These are phyloP conservation scores for Phaeomoniella chlamydospora DNA, from an alignment of 2,329 filamentous ascomycete genomes.

Conservation along the genomic window DNA sequence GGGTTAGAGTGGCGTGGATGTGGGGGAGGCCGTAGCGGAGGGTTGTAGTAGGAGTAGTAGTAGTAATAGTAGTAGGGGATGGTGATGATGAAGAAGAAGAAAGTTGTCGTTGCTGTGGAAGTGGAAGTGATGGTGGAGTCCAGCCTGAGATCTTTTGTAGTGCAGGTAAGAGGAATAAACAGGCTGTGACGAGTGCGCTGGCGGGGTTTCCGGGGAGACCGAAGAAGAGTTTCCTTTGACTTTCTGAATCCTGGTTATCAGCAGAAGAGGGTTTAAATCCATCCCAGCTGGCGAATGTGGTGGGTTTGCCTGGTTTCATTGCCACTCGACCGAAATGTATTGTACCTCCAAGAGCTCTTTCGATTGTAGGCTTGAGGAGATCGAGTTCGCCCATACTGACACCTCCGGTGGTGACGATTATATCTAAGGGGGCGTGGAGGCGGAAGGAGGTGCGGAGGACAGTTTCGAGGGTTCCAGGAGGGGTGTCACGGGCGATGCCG, in stretches of 20 bases:
- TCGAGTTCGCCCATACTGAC: constrained; percentile 98
- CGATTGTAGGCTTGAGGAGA: constrained; percentile 89
- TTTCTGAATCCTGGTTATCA: constrained; percentile 40
- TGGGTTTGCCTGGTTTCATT: constrained; percentile 98
- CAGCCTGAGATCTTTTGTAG: constrained; percentile 66
- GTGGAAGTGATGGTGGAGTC: constrained; percentile 10
- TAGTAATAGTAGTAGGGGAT: constrained; percentile 42
- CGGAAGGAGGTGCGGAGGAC: constrained; percentile 62
- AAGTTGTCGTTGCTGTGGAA: background rate
- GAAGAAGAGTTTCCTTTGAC: constrained; percentile 79
- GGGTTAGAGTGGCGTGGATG: constrained; percentile 55
- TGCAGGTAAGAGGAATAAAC: constrained; percentile 83
- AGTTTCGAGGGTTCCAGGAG: constrained; percentile 58
- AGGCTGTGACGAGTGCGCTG: constrained; percentile 80
- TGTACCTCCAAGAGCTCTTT: constrained; percentile 73
- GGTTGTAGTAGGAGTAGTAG: no score
- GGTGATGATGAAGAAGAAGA: constrained; percentile 32
- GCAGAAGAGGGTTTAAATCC: constrained; percentile 41
- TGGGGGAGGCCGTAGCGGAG: constrained; percentile 51
- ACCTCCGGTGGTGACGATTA: constrained; percentile 83
- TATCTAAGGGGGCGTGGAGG: constrained; percentile 43
- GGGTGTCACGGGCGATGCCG: constrained; percentile 52
- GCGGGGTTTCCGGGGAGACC: constrained; percentile 89
- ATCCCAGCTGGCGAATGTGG: constrained; percentile 88
- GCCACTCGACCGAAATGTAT: constrained; percentile 93